Evolutionary conservation across 1,284 basidiomycete genomes (phyloP), one percentile per base, ranked within the genome.

Genomic region (Coriolopsis trogii): DNA sequence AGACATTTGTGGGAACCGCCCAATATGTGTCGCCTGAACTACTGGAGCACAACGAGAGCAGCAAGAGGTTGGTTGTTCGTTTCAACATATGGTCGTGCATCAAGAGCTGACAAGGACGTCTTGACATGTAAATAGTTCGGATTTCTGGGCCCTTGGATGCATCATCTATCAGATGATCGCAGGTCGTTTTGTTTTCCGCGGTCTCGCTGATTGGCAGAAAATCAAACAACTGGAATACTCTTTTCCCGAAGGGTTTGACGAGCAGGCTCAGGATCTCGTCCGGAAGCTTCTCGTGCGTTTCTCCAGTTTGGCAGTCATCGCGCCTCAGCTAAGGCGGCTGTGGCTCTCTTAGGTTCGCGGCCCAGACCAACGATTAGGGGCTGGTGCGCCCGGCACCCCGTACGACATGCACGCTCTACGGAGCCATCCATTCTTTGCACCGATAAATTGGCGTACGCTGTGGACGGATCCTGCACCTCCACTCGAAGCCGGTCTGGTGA

Each of bases 131-230:
- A 5, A 31, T 66, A 93, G 94, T 51, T 92, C 93, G 41, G 96
- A 99, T 71, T 81, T 97, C n/a, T 99, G 97, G 97, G 93, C 95
- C 15, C 76, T 98, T 15, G 97, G 95, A 1, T 98, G 96, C 71
- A 93, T 98, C 48, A 73, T 99, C 29, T 98, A 91, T 73, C 96
- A 98, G 70, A 95, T 98, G 87, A 89, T 98, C 30, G 90, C 94
- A 53, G 95, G 95, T 33, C 83, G 82, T 49, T 94, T 95, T 52
- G 92, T 95, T 3, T 99, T 99, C 72, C 85, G 89, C 54, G 89
- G 88, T 26, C 78, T 94, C 12, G 87, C 89, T 1, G 91, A 95
- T 49, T 88, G 85, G 82, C 83, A 90, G 63, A 88, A 89, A 70
- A 85, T 92, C 67, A 90, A 89, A 68, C 75, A 77, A 34, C 73